These are phyloP conservation scores for Trichoderma sp. DNA, from an alignment of 2,329 filamentous ascomycete genomes.

Conservation along the genomic window DNA sequence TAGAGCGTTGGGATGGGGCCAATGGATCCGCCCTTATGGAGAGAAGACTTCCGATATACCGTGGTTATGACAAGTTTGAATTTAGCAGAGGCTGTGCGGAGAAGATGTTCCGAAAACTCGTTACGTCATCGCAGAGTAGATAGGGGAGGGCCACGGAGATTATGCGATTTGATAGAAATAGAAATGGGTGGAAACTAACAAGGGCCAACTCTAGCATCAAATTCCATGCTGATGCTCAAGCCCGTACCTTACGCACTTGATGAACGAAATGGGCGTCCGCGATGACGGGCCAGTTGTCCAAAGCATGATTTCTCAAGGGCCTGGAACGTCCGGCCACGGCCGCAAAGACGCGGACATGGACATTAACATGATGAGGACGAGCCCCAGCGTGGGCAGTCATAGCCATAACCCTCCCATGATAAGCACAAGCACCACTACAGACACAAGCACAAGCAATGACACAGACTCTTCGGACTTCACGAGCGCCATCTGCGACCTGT, in stretches of 20 bases:
- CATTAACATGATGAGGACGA: not conserved
- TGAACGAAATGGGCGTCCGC: conserved; percentile 4
- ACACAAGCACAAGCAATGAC: not conserved
- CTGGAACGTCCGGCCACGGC: not conserved
- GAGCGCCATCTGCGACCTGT: conserved; percentile 15
- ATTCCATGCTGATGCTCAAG: not conserved
- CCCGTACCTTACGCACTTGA: not conserved
- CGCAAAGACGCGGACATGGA: not conserved
- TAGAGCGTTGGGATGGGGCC: not conserved
- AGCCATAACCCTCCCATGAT: not conserved
- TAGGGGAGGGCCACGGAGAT: not conserved
- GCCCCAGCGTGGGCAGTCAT: not conserved
- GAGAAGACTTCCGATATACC: not conserved
- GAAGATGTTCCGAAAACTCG: not conserved
- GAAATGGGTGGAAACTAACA: not conserved
- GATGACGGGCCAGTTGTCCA: not conserved
- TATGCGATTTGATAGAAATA: conserved; percentile 2
- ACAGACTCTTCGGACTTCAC: not conserved
- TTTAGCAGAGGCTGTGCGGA: not conserved
- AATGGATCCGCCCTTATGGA: not conserved
- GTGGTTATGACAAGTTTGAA: not conserved
- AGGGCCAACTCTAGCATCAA: not conserved
- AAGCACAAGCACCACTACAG: not conserved
- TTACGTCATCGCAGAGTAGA: conserved; percentile 10
- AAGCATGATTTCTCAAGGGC: conserved; percentile 12